Evolutionary conservation across 805 yeast genomes (phyloP).

Genomic region (Metschnikowia orientalis): DNA sequence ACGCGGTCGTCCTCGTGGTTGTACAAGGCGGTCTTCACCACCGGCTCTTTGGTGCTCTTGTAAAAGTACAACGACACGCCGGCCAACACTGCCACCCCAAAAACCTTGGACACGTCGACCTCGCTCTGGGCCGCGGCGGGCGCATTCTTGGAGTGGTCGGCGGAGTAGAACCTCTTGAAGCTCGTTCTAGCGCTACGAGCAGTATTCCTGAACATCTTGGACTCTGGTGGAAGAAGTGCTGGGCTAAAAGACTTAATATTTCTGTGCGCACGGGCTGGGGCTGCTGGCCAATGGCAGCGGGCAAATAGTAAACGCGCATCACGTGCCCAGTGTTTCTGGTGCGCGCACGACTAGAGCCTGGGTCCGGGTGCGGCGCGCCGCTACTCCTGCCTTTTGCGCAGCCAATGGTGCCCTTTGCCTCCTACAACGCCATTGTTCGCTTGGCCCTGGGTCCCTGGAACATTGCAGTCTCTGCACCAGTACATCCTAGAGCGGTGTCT

Average conservation of each 20-base stretch:
- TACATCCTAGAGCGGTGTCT: no score
- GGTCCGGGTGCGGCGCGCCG: no score
- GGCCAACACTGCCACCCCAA: conserved; percentile 38
- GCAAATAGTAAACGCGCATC: conserved; percentile 5
- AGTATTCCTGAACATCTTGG: conserved; percentile 17
- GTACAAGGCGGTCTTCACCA: conserved; percentile 35
- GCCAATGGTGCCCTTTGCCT: no score
- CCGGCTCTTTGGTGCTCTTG: conserved; percentile 26
- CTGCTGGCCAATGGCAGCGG: conserved; percentile 9
- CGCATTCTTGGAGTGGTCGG: conserved; percentile 13
- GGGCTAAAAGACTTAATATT: conserved; percentile 1
- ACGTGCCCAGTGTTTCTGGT: conserved; percentile 1
- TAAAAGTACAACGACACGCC: conserved; percentile 29
- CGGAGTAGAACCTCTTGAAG: conserved; percentile 15
- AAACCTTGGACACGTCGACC: conserved; percentile 38
- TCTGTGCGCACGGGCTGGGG: conserved; percentile 2
- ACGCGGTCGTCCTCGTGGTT: conserved; percentile 29
- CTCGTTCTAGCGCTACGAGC: conserved; percentile 15
- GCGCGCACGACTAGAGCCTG: no score
- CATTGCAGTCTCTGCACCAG: no score
- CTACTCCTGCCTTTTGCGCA: no score
- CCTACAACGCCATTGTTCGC: no score
- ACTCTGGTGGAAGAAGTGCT: conserved; percentile 1
- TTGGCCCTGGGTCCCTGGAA: no score
- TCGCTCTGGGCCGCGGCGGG: conserved; percentile 23